A percentile compares a stretch with the other conserved stretches of the same genome.
Conservation (phyloP, 208 protist genomes). For the Trypanosomatidae sp. region DNA sequence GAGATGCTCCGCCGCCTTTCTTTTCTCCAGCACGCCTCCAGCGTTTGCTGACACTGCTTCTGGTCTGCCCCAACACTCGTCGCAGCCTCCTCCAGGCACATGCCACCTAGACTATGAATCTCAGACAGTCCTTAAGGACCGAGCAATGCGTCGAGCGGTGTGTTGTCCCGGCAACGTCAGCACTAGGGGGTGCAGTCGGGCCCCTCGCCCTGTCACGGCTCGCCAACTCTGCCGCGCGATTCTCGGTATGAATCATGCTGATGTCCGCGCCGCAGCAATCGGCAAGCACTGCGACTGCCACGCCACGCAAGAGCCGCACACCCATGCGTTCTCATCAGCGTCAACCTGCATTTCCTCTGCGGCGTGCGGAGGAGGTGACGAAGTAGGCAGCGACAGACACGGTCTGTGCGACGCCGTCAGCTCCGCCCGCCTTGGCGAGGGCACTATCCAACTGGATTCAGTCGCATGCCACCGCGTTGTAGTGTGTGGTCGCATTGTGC, state of each 20-base stretch:
- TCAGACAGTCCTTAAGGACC: too few species aligned
- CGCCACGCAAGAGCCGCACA: background rate
- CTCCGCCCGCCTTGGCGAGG: conserved; percentile 35
- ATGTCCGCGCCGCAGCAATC: background rate
- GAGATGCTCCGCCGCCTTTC: conserved; percentile 7
- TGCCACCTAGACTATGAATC: background rate
- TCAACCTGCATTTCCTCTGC: background rate
- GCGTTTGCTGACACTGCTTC: background rate
- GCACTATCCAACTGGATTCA: conserved; percentile 43
- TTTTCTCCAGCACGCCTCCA: background rate
- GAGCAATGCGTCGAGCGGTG: background rate
- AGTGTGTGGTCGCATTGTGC: conserved; percentile 52
- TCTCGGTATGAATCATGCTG: background rate
- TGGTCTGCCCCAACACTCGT: background rate
- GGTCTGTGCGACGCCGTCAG: background rate
- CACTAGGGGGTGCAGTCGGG: background rate
- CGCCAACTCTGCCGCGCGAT: conserved; percentile 24
- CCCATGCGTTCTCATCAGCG: background rate
- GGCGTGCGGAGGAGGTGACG: background rate
- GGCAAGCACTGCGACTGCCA: background rate
- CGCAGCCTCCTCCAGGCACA: background rate
- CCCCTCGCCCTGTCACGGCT: conserved; percentile 27
- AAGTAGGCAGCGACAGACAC: background rate
- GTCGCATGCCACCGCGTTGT: conserved; percentile 34
- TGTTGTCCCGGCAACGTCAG: background rate